Evolutionary conservation across 495 filamentous ascomycete genomes (phyloP), one percentile per base, ranked within the genome.

Genomic region (Paragyromitra xinjiangensis): DNA sequence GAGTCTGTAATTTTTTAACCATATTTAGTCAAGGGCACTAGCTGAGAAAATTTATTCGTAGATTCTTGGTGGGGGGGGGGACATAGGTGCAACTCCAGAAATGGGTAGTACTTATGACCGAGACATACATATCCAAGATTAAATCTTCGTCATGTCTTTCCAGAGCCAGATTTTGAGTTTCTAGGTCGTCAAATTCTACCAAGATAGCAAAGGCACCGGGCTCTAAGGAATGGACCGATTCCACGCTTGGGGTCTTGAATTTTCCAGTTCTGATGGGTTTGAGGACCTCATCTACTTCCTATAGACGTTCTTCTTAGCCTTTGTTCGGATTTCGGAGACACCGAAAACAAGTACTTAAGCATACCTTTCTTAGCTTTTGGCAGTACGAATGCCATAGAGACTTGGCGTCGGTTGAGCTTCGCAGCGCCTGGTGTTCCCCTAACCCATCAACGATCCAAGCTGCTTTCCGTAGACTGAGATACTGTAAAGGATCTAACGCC

Each of bases 341-440:
- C 26, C 5, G 22, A 26, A 62, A 65, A 9, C 14, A 12, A n/a
- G 29, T 11, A 11, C 39, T 37, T 19, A 14, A 6, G 39, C 51
- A n/a, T 34, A 79, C 77, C 39, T 78, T 42, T 59, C 58, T 70
- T 22, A 79, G 14, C 9, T 67, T 66, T 19, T 65, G 39, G 55
- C 67, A 78, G 55, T 72, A 78, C 44, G 12, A 59, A 64, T 71
- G 64, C 68, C 75, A 78, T 1, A 79, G 50, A 24, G 77, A 79
- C 16, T 65, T 64, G 1, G 63, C 37, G 26, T 79, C 77, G 16
- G 12, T 8, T 14, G 55, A 37, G 24, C 58, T 79, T 26, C 6
- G 58, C 11, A 78, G 37, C 3, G 24, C 39, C 19, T 55, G 50
- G 34, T 77, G 62, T 2, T 58, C 51, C 11, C 40, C 45, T 5